Base-by-base conservation (phyloP, 371 early-diverging fungal species). In the Chytridium lagenaria region DNA sequence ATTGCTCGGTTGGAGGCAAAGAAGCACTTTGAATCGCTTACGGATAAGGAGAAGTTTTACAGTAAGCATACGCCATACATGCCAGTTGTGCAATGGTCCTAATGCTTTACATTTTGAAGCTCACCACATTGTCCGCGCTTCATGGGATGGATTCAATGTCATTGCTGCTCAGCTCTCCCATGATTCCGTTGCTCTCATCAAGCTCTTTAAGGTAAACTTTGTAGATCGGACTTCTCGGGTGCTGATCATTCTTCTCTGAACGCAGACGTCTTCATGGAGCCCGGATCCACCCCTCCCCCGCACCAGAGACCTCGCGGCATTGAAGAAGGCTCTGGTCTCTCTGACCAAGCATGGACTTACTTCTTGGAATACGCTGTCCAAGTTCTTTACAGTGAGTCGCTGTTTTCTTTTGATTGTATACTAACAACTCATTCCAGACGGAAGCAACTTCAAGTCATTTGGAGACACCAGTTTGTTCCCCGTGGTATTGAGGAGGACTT, bases 391-490 rank as follows among this genome's bases (percentile, higher is more conserved):
- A 85, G 69, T 63, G 10, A 59, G 57, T 49, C 22, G 15, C 31
- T 44, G 44, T 44, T 44, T 44, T 44, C 65, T 33, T 34, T n/a
- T 37, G 3, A 5, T 39, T 36, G 5, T 36, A 26, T 30, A 26
- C 57, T 55, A 26, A 55, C 38, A 59, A 30, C 67, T 76, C 1
- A 50, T 75, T n/a, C 26, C 83, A 70, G 70, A 66, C 30, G 28
- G n/a, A 50, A 81, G 85, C 73, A 89, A 90, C 74, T 88, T 86
- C 83, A 85, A 85, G 52, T 80, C 83, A 0, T 90, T 89, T 77
- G 90, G 89, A 40, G 89, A 89, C 74, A 85, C 85, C 52, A 89
- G 78, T 87, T 90, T 70, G 77, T 90, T 44, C 90, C 90, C 37
- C 83, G 89, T 10, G 39, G 85, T 2, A 51, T 78, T 19, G 50